Base-by-base conservation (phyloP, 768 basidiomycete genomes). In the Amanita polypyramis region DNA sequence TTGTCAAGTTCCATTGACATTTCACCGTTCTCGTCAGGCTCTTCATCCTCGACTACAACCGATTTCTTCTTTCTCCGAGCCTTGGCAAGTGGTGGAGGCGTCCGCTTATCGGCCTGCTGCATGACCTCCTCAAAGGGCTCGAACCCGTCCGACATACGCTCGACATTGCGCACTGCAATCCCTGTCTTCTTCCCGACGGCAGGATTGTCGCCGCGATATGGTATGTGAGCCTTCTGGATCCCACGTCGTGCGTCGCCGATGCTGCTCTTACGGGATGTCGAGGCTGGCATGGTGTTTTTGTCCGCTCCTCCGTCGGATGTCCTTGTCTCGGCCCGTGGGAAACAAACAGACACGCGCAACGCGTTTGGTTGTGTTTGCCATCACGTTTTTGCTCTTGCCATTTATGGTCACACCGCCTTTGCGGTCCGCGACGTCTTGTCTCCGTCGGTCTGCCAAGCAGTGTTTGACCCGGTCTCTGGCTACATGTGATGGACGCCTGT, bases 151-250 rank as follows among this genome's bases (percentile, higher is more conserved):
- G 84, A 84, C 59, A 76, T 78, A 54, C 78, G 79, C 52, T 82
- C 77, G 48, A 88, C 77, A 56, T 76, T 75, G 33, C 66, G 73
- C 11, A 89, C 79, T 0, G 76, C 70, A 46, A 87, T 72, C 4
- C 87, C 87, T 0, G 87, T 90, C 60, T 79, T 85, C 73, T 85
- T 88, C 14, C 87, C 87, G 47, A 81, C 83, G 43, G 76, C 76
- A 9, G 79, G 76, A 55, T 88, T 82, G 54, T 87, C 83, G 2
- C 83, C 85, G 42, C 82, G 77, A 57, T 83, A 90, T 1, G 87
- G 87, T 11, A 85, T 74, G 55, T 89, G 84, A 4, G 76, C 70
- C 56, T 80, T 79, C 55, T 76, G 79, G 1, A 72, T 72, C 1
- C 76, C 77, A 19, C 82, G 73, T 34, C 82, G 73, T 12, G 64